phyloP scores from a whole-genome alignment of 495 filamentous ascomycete species.

The Lasiosphaeria miniovina region DNA sequence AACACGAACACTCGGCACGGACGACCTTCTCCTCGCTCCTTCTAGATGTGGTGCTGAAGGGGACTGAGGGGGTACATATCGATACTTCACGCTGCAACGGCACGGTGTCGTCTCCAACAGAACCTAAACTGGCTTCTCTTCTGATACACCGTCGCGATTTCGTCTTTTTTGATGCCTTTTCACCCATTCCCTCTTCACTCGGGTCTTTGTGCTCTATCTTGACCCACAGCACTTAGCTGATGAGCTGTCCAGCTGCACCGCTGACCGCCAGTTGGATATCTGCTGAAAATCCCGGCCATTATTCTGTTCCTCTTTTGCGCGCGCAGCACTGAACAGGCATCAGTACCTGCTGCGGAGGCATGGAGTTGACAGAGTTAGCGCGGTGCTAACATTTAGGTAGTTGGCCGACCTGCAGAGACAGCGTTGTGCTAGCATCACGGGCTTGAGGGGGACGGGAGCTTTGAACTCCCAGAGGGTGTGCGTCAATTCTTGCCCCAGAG shows the following conservation, averaged over 20 bases:
- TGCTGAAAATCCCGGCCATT: background rate
- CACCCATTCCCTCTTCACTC: background rate
- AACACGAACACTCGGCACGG: background rate
- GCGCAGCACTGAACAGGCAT: too few species aligned
- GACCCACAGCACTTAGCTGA: constrained; percentile 1
- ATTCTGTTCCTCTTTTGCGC: too few species aligned
- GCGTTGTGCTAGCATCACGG: too few species aligned
- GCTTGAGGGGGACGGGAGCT: background rate
- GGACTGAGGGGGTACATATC: background rate
- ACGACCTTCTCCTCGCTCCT: constrained; percentile 1
- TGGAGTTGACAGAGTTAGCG: too few species aligned
- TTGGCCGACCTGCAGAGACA: too few species aligned
- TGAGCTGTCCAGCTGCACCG: constrained; percentile 10
- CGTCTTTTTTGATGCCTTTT: background rate
- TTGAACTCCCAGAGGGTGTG: background rate
- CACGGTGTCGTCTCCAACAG: background rate
- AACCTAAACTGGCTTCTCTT: background rate
- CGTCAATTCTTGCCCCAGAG: background rate
- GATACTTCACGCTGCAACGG: background rate
- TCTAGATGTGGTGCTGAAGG: background rate
- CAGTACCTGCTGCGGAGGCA: too few species aligned
- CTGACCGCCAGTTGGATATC: constrained; percentile 21
- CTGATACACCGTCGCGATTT: background rate
- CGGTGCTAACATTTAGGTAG: too few species aligned
- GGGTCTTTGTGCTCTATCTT: constrained; percentile 1